These are phyloP conservation scores for Cerioporus squamosus DNA, from an alignment of 1,284 basidiomycete species.

Conservation along the genomic window DNA sequence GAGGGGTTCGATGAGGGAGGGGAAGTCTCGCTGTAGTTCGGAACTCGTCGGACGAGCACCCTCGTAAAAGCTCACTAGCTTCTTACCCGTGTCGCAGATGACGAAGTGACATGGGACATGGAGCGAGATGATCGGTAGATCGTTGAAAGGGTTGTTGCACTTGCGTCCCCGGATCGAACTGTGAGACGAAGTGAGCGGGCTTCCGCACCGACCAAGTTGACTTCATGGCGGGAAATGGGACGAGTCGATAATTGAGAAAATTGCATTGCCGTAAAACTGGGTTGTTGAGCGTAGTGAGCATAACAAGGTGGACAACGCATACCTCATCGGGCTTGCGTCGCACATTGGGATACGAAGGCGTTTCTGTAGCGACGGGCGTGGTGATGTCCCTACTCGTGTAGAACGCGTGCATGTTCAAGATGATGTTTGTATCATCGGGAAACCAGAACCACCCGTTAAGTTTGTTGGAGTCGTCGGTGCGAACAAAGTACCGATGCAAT, in stretches of 20 bases:
- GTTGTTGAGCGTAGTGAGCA: neutral
- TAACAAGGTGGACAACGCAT: neutral
- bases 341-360: too few species aligned
- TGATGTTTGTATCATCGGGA: neutral
- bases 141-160: neutral
- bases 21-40: neutral
- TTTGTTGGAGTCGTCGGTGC: neutral
- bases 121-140: neutral
- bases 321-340: neutral
- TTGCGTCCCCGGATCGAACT: neutral
- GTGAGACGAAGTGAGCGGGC: neutral
- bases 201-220: neutral
- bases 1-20: neutral
- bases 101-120: conserved; percentile 4
- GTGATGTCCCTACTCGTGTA: neutral
- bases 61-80: neutral
- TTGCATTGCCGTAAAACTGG: neutral
- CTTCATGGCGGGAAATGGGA: conserved; percentile 1
- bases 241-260: neutral
- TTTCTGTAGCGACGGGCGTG: too few species aligned
- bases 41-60: neutral
- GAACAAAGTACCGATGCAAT: neutral
- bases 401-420: neutral
- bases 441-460: conserved; percentile 1
- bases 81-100: conserved; percentile 1